Base-by-base conservation (phyloP, 169 alveolate genomes). In the Plasmodium ovale region DNA sequence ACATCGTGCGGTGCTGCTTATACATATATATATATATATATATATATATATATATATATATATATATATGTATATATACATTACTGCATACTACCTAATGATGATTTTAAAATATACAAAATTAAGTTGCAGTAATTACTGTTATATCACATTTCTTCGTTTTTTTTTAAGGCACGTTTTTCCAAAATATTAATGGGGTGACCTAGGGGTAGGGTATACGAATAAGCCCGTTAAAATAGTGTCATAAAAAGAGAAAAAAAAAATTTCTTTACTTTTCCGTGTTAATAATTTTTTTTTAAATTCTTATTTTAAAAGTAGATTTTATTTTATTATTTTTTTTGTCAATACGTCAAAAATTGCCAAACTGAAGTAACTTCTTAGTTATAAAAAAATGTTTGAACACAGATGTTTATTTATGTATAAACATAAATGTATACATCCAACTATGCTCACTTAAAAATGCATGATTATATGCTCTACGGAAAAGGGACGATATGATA, bases 191-290 rank as follows among this genome's bases (percentile, higher is more conserved):
- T 19, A 5, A 9, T 6, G 19, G 25, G 71, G 71, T 60, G 71
- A 60, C 47, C 47, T 27, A 60, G 49, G 71, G 71, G 71, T 60
- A 60, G 51, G 19, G 9, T 58, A n/a, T 19, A 19, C 1, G 10
- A 3, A 6, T 31, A 27, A 29, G n/a, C 47, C 47, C 21, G 12
- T 27, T 3, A 27, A 59, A 27, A 27, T 60, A n/a, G 7, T 60
- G 2, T 16, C 12, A n/a, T 29, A 60, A 29, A 60, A 31, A 10
- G 10, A 12, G 19, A 60, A 5, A 31, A 27, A 16, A 54, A 29
- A 60, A 12, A 14, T 27, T 60, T 60, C 23, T 31, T 60, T 54
- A 54, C 14, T 0, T 39, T 39, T 39, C 51, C 9, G 51, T 39
- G 9, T 39, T 39, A 39, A 39, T 9, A 39, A 39, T 39, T 39